Evolutionary conservation across 139 green algal genomes (phyloP).

Genomic region (Coelastrella sp.): DNA sequence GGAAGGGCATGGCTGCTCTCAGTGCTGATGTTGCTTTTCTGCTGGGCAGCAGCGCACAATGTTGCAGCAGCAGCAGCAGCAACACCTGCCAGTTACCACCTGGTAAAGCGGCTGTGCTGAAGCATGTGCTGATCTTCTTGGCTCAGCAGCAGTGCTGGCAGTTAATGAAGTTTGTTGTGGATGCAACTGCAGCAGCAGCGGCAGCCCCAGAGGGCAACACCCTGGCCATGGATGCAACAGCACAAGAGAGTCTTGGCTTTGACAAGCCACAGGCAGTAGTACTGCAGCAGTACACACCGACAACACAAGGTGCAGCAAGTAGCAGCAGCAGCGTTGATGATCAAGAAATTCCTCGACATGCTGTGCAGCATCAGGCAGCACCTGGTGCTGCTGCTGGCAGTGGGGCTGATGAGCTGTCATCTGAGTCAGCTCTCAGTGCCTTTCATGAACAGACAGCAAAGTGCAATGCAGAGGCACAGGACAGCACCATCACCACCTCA

Average conservation of each 20-base stretch:
- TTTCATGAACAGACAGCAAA: too few species aligned
- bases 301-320: neutral
- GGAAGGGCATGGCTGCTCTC: neutral
- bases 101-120: neutral
- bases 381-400: neutral
- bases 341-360: neutral
- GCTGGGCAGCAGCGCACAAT: neutral
- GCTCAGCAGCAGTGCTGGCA: neutral
- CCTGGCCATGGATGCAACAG: neutral
- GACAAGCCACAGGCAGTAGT: neutral
- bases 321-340: neutral
- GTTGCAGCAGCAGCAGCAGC: neutral
- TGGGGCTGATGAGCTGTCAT: too few species aligned
- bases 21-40: neutral
- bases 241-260: neutral
- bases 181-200: neutral
- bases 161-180: neutral
- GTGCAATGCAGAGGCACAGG: too few species aligned
- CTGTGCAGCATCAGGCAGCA: neutral
- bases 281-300: neutral
- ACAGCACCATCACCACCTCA: too few species aligned
- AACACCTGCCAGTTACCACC: neutral
- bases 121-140: neutral
- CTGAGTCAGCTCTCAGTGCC: too few species aligned
- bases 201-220: neutral